Base-by-base conservation (phyloP, 257 asterid species). In the Avicennia marina region DNA sequence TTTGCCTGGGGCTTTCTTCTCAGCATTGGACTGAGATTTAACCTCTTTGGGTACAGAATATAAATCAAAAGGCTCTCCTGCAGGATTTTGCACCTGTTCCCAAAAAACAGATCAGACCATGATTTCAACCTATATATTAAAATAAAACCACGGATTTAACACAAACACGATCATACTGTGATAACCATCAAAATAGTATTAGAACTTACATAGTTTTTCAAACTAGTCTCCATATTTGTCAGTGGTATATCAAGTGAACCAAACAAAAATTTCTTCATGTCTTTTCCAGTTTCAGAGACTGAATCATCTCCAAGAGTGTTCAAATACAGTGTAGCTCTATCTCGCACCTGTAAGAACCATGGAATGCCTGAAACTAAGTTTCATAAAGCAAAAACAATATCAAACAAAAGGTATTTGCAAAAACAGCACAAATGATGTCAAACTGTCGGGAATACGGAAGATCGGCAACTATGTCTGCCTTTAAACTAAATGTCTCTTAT, bases 251-350 rank as follows among this genome's bases (percentile, higher is more conserved):
- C 97, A 59, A 93, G 85, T 15, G 95, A 78, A 34, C 97, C 97
- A 78, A 89, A 93, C 52, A 93, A 73, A 72, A 93, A 93, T 34
- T 84, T 85, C 77, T 93, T 86, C 75, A 82, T 85, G 62, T 81
- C 94, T 48, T 79, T 73, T 66, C 78, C 90, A 65, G 96, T 89
- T 81, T 89, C 99, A 69, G 86, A 65, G 51, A 86, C 91, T 55
- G 95, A 71, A 66, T 94, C 95, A 77, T 89, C 99, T 58, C 84
- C 97, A 64, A 93, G 89, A 54, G 96, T 89, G 75, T 89, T 93
- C 80, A 94, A 71, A 77, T 89, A 94, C 46, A 89, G 78, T 17
- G 99, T 94, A 46, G 99, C 99, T 76, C 99, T 81, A 59, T 94
- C 99, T 64, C 99, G 89, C 64, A 89, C 99, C 97, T 93, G 76